A percentile compares a stretch with the other conserved stretches of the same genome.
Conservation (phyloP, 2,329 filamentous ascomycete genomes). For the Aureobasidium sp. region DNA sequence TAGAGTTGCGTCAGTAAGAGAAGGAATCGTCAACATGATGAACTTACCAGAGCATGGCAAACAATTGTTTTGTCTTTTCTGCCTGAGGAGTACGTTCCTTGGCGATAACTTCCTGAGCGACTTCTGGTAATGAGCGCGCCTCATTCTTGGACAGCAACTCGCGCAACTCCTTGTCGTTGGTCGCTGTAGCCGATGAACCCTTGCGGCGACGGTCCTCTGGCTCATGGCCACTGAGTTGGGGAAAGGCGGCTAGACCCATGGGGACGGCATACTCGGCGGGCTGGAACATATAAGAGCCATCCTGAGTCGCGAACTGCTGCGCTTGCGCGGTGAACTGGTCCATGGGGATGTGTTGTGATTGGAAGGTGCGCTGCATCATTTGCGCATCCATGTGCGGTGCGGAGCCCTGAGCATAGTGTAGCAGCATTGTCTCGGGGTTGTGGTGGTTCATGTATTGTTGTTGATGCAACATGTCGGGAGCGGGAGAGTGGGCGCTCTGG, state of each 20-base stretch:
- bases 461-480: constrained; percentile 19
- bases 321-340: constrained; percentile 13
- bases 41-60: constrained; percentile 79
- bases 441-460: constrained; percentile 17
- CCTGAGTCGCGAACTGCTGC: constrained; percentile 13
- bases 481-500: constrained; percentile 18
- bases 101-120: constrained; percentile 68
- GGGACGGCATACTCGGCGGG: constrained; percentile 8
- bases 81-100: constrained; percentile 75
- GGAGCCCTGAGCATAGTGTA: constrained; percentile 17
- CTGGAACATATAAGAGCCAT: constrained; percentile 15
- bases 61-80: constrained; percentile 76
- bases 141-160: constrained; percentile 66
- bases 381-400: constrained; percentile 18
- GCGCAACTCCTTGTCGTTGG: constrained; percentile 74
- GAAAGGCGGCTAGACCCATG: constrained; percentile 7
- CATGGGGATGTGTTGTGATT: constrained; percentile 16
- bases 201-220: constrained; percentile 45
- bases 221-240: constrained; percentile 10
- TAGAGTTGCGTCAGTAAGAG: constrained; percentile 29
- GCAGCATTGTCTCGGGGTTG: constrained; percentile 16
- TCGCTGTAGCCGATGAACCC: constrained; percentile 61
- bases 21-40: background rate
- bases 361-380: constrained; percentile 18
- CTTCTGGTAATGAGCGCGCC: constrained; percentile 60